Base-by-base conservation (phyloP, 345 rosid species). In the Eucalyptus marginata region DNA sequence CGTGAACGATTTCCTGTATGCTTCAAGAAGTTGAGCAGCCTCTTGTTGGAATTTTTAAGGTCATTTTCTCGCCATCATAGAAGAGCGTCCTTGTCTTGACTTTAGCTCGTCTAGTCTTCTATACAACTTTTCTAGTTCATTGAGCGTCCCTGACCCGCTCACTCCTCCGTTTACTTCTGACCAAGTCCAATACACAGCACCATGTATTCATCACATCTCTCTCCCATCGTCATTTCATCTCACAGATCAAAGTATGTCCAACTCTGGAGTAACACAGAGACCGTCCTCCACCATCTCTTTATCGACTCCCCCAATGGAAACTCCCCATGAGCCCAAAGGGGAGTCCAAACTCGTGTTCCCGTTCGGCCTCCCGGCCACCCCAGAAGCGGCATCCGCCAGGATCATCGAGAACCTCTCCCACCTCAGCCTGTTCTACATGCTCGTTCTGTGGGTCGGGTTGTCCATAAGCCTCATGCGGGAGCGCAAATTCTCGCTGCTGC, bases 391-490 rank as follows among this genome's bases (percentile, higher is more conserved):
- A 3, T 89, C 91, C 7, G 50, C 80, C 50, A 71, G 92, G 52
- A 89, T 89, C 66, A 46, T 88, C 46, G 33, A 29, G 49, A 92
- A 92, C 87, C 15, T 92, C 7, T 33, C 29, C 81, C 90, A 64
- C 56, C 90, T 92, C 86, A 36, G 87, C 8, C 33, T 89, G 47
- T 79, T 88, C 49, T 92, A 92, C 89, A 29, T 90, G 14, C 90
- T 90, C 13, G 86, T 90, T 33, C 49, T 90, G 81, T 92, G 93
- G 90, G 56, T 87, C 11, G 86, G 91, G 15, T 80, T 92, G 40
- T 89, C 90, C 86, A 92, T 89, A 29, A 88, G 89, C 87, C 88
- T 92, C 8, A 20, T 92, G 51, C 92, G 91, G 11, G 2, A 51
- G 89, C 90, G 92, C 16, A 87, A 88, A 56, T 40, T 89, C 56